Conservation (phyloP, 106 monocot species). For the Dioscorea dumetorum region DNA sequence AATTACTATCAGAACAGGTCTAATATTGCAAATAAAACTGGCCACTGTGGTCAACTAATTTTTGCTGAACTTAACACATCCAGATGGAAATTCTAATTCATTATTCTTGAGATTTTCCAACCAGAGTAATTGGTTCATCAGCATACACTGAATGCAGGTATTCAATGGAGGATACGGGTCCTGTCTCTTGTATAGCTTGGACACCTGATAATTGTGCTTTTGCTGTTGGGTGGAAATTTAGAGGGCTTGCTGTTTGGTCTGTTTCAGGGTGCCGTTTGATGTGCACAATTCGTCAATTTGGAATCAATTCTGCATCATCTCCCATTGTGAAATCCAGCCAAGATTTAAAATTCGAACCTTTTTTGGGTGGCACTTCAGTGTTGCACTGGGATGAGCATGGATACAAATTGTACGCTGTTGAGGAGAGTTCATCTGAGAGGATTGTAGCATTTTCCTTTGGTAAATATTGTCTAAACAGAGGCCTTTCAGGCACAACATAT, state of each 20-base stretch:
- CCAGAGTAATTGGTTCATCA: too few species aligned
- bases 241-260: constrained; percentile 99
- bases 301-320: constrained; percentile 71
- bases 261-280: constrained; percentile 93
- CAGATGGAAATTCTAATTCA: too few species aligned
- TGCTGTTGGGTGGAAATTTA: constrained; percentile 94
- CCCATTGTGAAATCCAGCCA: constrained; percentile 66
- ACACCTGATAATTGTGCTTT: constrained; percentile 95
- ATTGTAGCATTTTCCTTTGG: constrained; percentile 94
- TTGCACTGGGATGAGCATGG: constrained; percentile 98
- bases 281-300: constrained; percentile 94
- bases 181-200: constrained; percentile 89
- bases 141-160: constrained; percentile 39
- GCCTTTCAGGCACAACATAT: constrained; percentile 87
- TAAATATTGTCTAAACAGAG: constrained; percentile 90
- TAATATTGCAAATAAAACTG: too few species aligned
- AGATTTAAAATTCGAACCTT: constrained; percentile 77
- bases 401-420: constrained; percentile 88
- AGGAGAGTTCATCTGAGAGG: constrained; percentile 63
- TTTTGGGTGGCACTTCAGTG: constrained; percentile 69
- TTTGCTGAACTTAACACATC: too few species aligned
- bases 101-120: too few species aligned
- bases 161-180: constrained; percentile 95
- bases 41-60: too few species aligned
- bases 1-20: too few species aligned